These are phyloP conservation scores for Trypanosoma caninum DNA, from an alignment of 208 protist species.

Conservation along the genomic window DNA sequence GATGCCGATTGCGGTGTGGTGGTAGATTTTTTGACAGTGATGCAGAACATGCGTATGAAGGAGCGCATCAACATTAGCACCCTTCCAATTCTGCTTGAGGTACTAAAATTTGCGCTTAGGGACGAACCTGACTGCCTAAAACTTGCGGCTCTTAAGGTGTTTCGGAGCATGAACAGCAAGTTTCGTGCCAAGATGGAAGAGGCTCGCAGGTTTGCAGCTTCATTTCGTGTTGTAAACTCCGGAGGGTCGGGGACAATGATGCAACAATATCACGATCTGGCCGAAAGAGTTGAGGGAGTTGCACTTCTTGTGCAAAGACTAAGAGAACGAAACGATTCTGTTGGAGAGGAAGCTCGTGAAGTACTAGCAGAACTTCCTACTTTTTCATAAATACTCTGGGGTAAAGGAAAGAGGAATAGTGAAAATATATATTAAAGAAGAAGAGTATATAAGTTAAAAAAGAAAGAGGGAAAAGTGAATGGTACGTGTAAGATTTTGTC, in stretches of 20 bases:
- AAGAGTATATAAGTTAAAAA: not conserved
- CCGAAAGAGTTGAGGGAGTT: conserved; percentile 35
- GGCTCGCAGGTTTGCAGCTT: conserved; percentile 12
- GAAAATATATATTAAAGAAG: not conserved
- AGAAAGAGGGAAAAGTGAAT: not conserved
- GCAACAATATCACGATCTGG: conserved; percentile 32
- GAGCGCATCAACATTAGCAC: conserved; percentile 53
- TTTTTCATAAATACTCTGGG: conserved; percentile 14
- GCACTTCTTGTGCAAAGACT: conserved; percentile 33
- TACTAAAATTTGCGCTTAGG: conserved; percentile 45
- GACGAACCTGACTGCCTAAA: conserved; percentile 42
- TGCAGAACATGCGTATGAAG: conserved; percentile 76
- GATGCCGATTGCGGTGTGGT: conserved; percentile 54
- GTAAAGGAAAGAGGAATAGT: not conserved
- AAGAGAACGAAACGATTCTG: conserved; percentile 36
- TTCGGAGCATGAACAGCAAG: conserved; percentile 55
- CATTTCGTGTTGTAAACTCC: conserved; percentile 9
- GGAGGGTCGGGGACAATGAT: conserved; percentile 3
- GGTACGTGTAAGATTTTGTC: not conserved
- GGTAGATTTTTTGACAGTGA: conserved; percentile 62
- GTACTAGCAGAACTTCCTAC: conserved; percentile 41
- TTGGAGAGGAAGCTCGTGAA: conserved; percentile 53
- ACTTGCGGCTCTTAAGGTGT: conserved; percentile 44
- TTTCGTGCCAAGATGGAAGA: conserved; percentile 46
- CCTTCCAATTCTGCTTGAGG: conserved; percentile 49